Conservation (phyloP, 2,329 filamentous ascomycete genomes). For the Aspergillus carbonarius region DNA sequence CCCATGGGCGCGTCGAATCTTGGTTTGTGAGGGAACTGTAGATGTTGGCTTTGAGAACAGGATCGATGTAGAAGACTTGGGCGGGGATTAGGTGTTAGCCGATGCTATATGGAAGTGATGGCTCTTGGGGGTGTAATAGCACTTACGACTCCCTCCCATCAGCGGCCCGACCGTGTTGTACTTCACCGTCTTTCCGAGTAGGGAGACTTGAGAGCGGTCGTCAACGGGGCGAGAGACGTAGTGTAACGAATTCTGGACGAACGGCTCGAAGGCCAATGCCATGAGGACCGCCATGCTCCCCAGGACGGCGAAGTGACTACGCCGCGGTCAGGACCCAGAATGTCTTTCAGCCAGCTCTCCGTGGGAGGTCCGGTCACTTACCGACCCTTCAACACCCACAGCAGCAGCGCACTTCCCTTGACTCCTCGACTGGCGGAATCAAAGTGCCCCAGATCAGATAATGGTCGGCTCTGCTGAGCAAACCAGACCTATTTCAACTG, state of each 20-base stretch:
- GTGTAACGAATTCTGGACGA: conserved; percentile 17
- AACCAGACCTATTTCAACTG: conserved; percentile 23
- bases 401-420: conserved; percentile 11
- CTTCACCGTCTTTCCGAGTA: conserved; percentile 3
- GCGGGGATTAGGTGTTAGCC: background rate
- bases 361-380: background rate
- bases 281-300: conserved; percentile 13
- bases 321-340: background rate
- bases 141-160: background rate
- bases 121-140: background rate
- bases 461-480: conserved; percentile 4
- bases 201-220: conserved; percentile 2
- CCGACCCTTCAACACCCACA: conserved; percentile 13
- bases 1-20: conserved; percentile 9
- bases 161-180: background rate
- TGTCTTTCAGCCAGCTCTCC: background rate
- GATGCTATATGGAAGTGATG: too few relatives aligned
- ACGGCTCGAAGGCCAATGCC: conserved; percentile 15
- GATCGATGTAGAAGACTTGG: background rate
- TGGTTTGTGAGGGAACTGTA: conserved; percentile 15
- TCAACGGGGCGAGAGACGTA: conserved; percentile 4
- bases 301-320: conserved; percentile 16
- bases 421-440: conserved; percentile 16
- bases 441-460: conserved; percentile 10
- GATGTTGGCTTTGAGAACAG: conserved; percentile 11